Evolutionary conservation across 176 grass and related monocot genomes (phyloP).

Genomic region (Oryza officinalis): DNA sequence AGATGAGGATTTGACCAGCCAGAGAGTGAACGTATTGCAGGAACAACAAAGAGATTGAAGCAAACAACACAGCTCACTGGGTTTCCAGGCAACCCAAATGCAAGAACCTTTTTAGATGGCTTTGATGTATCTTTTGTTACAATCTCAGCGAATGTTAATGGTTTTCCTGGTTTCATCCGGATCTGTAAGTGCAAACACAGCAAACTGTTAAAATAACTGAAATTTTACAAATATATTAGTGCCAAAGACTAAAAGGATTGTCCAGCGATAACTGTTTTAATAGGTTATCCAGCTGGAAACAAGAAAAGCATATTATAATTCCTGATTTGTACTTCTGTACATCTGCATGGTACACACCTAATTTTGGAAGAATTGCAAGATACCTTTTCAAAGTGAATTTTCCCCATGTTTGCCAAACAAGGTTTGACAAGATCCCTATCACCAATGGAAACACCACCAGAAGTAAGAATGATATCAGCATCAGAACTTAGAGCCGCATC

Average conservation of each 20-base stretch:
- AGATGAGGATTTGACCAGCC: conserved; percentile 80
- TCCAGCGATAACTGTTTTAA: neutral
- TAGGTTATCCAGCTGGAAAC: neutral
- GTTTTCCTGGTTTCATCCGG: conserved; percentile 90
- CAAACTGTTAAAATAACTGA: conserved; percentile 30
- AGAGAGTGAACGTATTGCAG: conserved; percentile 72
- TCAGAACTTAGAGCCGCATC: conserved; percentile 64
- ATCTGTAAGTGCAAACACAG: conserved; percentile 47
- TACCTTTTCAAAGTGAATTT: conserved; percentile 96
- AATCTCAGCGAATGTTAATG: conserved; percentile 81
- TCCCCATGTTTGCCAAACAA: conserved; percentile 72
- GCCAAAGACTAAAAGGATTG: neutral
- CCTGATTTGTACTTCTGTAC: neutral
- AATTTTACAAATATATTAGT: neutral
- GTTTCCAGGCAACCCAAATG: conserved; percentile 99
- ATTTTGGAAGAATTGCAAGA: neutral
- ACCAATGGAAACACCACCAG: conserved; percentile 96
- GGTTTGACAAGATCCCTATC: conserved; percentile 97
- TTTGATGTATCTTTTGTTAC: conserved; percentile 41
- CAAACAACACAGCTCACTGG: conserved; percentile 95
- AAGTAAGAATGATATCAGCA: conserved; percentile 85
- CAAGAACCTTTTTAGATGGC: conserved; percentile 60
- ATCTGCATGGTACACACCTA: neutral
- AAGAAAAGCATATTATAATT: neutral
- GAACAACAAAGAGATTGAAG: conserved; percentile 89